These are phyloP conservation scores for Pyrus communis DNA, from an alignment of 306 rosid species.

Conservation along the genomic window DNA sequence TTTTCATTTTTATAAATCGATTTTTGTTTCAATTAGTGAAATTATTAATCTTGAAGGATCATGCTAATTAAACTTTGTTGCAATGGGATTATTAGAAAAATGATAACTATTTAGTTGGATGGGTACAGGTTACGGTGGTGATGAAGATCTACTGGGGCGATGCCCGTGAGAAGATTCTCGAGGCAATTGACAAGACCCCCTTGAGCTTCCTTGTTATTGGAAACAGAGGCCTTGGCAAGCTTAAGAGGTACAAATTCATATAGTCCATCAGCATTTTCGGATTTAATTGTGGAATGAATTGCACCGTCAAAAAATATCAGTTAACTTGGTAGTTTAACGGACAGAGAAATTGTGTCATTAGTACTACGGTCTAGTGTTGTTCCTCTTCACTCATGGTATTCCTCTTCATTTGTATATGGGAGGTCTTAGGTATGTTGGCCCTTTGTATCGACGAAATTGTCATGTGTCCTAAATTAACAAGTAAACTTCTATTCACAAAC, in stretches of 20 bases:
- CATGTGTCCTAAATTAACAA: not conserved
- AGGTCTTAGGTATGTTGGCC: not conserved
- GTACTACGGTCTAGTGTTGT: too few relatives aligned
- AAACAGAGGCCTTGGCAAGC: slow-evolving; percentile 76
- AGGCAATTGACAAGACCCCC: slow-evolving; percentile 54
- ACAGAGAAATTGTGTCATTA: not conserved
- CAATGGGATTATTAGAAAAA: not conserved
- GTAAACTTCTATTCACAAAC: not conserved
- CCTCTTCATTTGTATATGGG: not conserved
- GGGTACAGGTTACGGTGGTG: slow-evolving; percentile 46
- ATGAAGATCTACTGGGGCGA: slow-evolving; percentile 72
- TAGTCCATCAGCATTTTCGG: not conserved
- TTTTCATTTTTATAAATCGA: not conserved
- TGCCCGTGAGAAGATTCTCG: slow-evolving; percentile 59
- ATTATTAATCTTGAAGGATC: not conserved
- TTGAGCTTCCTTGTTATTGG: slow-evolving; percentile 53
- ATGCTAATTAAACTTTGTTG: not conserved
- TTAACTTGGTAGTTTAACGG: not conserved
- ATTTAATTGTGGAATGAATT: not conserved
- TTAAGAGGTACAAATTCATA: slow-evolving; percentile 39
- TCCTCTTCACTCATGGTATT: too few relatives aligned
- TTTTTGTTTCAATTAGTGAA: not conserved
- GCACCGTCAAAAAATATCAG: not conserved
- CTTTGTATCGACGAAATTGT: too few relatives aligned
- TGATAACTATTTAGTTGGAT: not conserved